phyloP scores from a whole-genome alignment of 768 basidiomycete species.

The Lentinus tigrinus region DNA sequence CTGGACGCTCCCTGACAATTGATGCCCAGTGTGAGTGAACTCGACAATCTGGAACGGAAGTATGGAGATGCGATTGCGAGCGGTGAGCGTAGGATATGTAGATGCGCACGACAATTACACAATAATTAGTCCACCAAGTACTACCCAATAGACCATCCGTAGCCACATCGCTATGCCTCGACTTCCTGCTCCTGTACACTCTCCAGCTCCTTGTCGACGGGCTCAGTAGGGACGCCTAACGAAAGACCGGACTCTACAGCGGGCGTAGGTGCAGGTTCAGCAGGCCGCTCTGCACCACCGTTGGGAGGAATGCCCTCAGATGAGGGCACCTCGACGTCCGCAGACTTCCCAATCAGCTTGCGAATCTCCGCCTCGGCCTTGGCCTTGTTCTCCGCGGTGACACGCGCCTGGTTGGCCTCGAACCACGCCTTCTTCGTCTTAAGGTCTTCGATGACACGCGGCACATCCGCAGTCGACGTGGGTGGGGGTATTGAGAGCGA shows the following conservation, averaged over 20 bases:
- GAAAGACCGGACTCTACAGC: constrained; percentile 31
- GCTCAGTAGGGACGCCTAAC: constrained; percentile 37
- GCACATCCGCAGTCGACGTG: constrained; percentile 67
- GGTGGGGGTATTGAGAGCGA: constrained; percentile 90
- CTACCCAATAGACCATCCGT: constrained; percentile 7
- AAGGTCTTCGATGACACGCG: constrained; percentile 84
- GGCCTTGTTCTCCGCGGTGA: constrained; percentile 75
- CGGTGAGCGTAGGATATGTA: constrained; percentile 13
- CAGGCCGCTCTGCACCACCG: constrained; percentile 38
- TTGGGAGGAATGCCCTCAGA: constrained; percentile 38
- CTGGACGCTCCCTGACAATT: constrained; percentile 6
- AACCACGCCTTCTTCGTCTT: constrained; percentile 95
- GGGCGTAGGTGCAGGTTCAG: constrained; percentile 47
- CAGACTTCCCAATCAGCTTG: constrained; percentile 46
- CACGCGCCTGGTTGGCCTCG: constrained; percentile 84
- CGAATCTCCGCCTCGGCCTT: constrained; percentile 78
- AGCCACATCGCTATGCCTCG: constrained; percentile 23
- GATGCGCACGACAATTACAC: constrained; percentile 18
- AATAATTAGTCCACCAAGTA: constrained; percentile 17
- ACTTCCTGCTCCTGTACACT: constrained; percentile 35
- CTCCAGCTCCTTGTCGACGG: constrained; percentile 44
- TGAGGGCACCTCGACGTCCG: constrained; percentile 30
- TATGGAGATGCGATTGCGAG: constrained; percentile 9
- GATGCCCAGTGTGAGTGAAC: constrained; percentile 2
- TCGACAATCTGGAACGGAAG: background rate